These are phyloP conservation scores for Pterula multifida DNA, from an alignment of 1,284 basidiomycete species.

Conservation along the genomic window DNA sequence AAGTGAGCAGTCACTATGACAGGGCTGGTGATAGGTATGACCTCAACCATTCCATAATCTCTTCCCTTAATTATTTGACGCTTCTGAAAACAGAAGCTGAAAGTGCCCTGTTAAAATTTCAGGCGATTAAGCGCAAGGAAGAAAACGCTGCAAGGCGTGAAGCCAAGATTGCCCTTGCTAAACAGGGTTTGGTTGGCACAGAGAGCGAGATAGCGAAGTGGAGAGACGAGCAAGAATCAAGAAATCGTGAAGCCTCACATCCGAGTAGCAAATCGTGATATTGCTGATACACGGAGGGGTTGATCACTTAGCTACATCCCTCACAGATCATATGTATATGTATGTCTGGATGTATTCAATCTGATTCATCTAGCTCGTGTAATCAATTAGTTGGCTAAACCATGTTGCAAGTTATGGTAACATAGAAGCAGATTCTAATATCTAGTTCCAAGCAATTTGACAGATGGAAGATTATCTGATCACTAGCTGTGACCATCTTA, in stretches of 20 bases:
- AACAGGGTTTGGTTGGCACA: conserved; percentile 64
- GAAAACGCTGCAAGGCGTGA: conserved; percentile 63
- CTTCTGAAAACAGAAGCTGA: conserved; percentile 33
- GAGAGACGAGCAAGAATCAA: conserved; percentile 31
- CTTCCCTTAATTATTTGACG: not conserved
- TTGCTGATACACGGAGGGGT: conserved; percentile 13
- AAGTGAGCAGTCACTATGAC: conserved; percentile 40
- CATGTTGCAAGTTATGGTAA: no score
- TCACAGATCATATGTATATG: no score
- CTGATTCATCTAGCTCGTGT: no score
- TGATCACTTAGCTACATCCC: no score
- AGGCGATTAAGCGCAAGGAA: conserved; percentile 47
- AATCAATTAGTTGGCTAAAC: no score
- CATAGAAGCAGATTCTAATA: no score
- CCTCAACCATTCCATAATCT: not conserved
- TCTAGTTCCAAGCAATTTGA: conserved; percentile 12
- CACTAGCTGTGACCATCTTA: conserved; percentile 13
- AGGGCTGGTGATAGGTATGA: conserved; percentile 51
- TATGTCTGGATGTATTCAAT: no score
- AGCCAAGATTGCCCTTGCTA: conserved; percentile 64
- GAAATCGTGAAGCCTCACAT: conserved; percentile 14
- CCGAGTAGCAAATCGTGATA: conserved; percentile 12
- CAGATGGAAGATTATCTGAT: conserved; percentile 18
- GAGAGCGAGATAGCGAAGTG: conserved; percentile 77
- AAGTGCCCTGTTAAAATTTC: conserved; percentile 60